A percentile compares a stretch with the other conserved stretches of the same genome.
These are phyloP conservation scores for Osmanthus fragrans DNA, from an alignment of 257 asterid genomes.

Conservation along the genomic window DNA sequence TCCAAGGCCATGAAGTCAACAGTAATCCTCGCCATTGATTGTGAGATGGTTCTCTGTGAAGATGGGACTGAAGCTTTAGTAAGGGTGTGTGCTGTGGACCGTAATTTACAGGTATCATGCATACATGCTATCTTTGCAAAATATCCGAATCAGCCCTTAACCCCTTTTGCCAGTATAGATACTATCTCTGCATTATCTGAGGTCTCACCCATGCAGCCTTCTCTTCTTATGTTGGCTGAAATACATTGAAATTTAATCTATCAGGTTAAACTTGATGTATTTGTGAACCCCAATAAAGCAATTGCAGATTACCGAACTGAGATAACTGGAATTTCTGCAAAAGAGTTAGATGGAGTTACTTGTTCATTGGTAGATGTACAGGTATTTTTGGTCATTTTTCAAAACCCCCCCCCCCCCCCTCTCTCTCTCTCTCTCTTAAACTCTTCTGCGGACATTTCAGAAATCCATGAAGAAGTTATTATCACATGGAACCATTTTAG, in stretches of 20 bases:
- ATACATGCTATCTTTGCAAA: not conserved
- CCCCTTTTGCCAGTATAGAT: not conserved
- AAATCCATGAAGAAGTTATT: slow-evolving; percentile 65
- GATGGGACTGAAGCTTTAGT: slow-evolving; percentile 96
- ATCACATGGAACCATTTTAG: slow-evolving; percentile 65
- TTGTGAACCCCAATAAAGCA: slow-evolving; percentile 76
- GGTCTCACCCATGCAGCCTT: not conserved
- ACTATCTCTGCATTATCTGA: slow-evolving; percentile 4
- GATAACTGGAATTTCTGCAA: slow-evolving; percentile 80
- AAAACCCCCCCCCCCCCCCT: not conserved
- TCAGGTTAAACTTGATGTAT: slow-evolving; percentile 72
- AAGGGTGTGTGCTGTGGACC: slow-evolving; percentile 85
- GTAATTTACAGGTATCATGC: slow-evolving; percentile 61
- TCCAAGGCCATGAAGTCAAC: slow-evolving; percentile 46
- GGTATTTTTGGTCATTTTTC: slow-evolving; percentile 42
- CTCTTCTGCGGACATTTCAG: slow-evolving; percentile 39
- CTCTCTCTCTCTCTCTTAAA: not conserved
- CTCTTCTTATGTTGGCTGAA: not conserved
- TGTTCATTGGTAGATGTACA: slow-evolving; percentile 70
- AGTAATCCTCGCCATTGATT: slow-evolving; percentile 72
- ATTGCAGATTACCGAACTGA: slow-evolving; percentile 86
- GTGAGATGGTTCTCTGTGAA: slow-evolving; percentile 96
- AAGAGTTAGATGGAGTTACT: slow-evolving; percentile 80
- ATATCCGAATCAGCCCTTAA: not conserved
- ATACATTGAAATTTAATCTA: slow-evolving; percentile 12